Evolutionary conservation across 495 filamentous ascomycete genomes (phyloP).

Genomic region (Podospora pseudocomata): DNA sequence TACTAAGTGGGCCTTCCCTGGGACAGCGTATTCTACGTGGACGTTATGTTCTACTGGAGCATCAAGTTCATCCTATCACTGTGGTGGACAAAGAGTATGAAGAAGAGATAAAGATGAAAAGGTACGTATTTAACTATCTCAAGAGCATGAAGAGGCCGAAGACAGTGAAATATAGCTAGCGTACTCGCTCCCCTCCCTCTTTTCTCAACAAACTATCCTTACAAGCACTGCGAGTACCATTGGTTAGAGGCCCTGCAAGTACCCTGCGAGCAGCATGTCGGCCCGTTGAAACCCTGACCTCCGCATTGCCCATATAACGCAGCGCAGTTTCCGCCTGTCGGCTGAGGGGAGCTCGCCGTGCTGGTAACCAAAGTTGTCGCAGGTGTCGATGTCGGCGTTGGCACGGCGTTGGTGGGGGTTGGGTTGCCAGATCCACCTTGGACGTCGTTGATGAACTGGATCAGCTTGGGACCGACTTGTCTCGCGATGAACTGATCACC

Average conservation of each 20-base stretch:
- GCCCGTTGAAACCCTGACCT: slow-evolving; percentile 6
- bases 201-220: not conserved
- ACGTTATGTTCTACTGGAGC: too few species aligned
- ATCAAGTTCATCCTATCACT: too few species aligned
- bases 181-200: too few species aligned
- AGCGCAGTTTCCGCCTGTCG: slow-evolving; percentile 8
- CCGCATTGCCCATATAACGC: slow-evolving; percentile 4
- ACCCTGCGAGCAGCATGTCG: slow-evolving; percentile 10
- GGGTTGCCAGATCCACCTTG: not conserved
- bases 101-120: too few species aligned
- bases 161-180: too few species aligned
- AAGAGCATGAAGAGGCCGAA: too few species aligned
- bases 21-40: too few species aligned
- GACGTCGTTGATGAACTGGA: slow-evolving; percentile 17
- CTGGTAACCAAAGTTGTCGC: not conserved
- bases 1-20: too few species aligned
- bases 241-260: slow-evolving; percentile 8
- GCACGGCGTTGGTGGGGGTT: not conserved
- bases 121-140: too few species aligned
- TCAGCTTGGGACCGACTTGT: slow-evolving; percentile 25
- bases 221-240: slow-evolving; percentile 11
- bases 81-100: too few species aligned
- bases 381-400: not conserved
- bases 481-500: slow-evolving; percentile 34
- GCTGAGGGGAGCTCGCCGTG: not conserved